A percentile compares a stretch with the other conserved stretches of the same genome.
Conservation (phyloP, 768 basidiomycete genomes). For the Amanita polypyramis region DNA sequence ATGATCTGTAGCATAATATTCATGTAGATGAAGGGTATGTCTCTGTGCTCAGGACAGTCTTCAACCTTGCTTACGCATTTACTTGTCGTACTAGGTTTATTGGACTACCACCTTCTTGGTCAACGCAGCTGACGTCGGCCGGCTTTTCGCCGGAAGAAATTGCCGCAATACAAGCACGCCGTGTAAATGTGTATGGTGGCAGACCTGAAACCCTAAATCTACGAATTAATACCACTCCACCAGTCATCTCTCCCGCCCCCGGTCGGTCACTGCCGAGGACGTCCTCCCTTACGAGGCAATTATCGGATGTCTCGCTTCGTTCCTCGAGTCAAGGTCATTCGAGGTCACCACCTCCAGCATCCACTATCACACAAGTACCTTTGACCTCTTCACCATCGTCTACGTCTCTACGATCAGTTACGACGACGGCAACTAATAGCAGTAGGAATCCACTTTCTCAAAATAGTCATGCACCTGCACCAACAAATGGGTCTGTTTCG, state of each 20-base stretch:
- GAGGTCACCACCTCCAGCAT: slow-evolving; percentile 8
- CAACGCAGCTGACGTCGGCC: slow-evolving; percentile 43
- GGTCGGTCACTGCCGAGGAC: slow-evolving; percentile 22
- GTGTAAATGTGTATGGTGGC: slow-evolving; percentile 24
- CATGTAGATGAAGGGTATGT: slow-evolving; percentile 70
- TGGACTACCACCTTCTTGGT: slow-evolving; percentile 71
- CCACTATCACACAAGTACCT: slow-evolving; percentile 3
- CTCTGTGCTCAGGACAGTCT: neutral
- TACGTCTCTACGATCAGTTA: slow-evolving; percentile 12
- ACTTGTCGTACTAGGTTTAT: slow-evolving; percentile 28
- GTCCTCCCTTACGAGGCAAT: slow-evolving; percentile 25
- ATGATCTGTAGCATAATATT: slow-evolving; percentile 48
- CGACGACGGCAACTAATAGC: slow-evolving; percentile 6
- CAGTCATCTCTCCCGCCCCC: slow-evolving; percentile 12
- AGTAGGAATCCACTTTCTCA: slow-evolving; percentile 9
- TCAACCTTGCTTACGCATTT: neutral
- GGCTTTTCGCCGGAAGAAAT: slow-evolving; percentile 69
- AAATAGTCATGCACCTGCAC: slow-evolving; percentile 4
- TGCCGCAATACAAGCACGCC: slow-evolving; percentile 36
- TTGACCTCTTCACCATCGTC: slow-evolving; percentile 13
- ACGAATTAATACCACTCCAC: slow-evolving; percentile 9
- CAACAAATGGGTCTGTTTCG: slow-evolving; percentile 11
- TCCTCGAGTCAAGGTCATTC: slow-evolving; percentile 6
- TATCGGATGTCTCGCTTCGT: slow-evolving; percentile 20
- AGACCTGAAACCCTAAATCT: slow-evolving; percentile 20